A percentile compares a stretch with the other conserved stretches of the same genome.
phyloP scores from a whole-genome alignment of 148 eudicot species.

The Chenopodium suecicum region DNA sequence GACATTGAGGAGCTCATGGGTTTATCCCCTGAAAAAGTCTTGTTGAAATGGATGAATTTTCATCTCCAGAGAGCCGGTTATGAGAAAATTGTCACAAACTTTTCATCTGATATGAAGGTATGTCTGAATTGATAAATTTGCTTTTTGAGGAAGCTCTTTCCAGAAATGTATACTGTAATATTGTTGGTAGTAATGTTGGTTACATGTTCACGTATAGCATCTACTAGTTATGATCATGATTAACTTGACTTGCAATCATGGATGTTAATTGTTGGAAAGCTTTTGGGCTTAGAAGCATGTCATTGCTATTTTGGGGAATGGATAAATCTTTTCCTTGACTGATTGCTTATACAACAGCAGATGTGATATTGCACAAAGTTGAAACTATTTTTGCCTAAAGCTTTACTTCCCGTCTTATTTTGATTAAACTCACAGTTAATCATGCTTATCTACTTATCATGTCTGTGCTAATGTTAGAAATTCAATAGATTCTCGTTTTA shows the following conservation, averaged over 20 bases:
- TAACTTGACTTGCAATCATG: background rate
- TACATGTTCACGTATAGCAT: background rate
- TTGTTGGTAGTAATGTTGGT: background rate
- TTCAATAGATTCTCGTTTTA: too few relatives aligned
- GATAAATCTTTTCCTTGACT: background rate
- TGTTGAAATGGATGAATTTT: constrained; percentile 96
- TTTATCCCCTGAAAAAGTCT: constrained; percentile 86
- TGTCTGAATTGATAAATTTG: background rate
- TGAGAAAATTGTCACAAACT: constrained; percentile 67
- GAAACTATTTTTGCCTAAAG: background rate
- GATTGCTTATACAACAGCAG: background rate
- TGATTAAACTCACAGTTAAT: background rate
- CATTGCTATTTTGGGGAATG: background rate
- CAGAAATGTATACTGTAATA: background rate
- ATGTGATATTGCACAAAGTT: background rate
- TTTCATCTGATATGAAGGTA: constrained; percentile 94
- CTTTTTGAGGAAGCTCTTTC: background rate
- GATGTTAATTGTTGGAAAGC: background rate
- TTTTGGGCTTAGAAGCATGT: background rate
- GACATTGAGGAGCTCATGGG: constrained; percentile 94
- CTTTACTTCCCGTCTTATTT: background rate
- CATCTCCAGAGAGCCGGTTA: constrained; percentile 93
- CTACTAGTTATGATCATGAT: background rate
- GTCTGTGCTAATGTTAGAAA: background rate
- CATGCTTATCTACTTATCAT: background rate